phyloP scores from a whole-genome alignment of 306 rosid species.

The apple (Malus domestica) region ASM211411v1 NC_041804.1:41238501-41239000 shows the following conservation, averaged over 20 bases:
- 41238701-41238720: conserved; percentile 54
- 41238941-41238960: conserved; percentile 52
- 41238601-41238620: conserved; percentile 33
- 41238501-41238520: conserved; percentile 41
- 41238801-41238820: conserved; percentile 39
- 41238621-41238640: conserved; percentile 48
- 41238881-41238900: conserved; percentile 46
- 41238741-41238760: conserved; percentile 35
- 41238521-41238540: conserved; percentile 38
- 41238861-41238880: conserved; percentile 35
- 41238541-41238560: conserved; percentile 47
- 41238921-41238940: conserved; percentile 52
- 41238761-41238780: conserved; percentile 28
- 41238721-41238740: conserved; percentile 40
- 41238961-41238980: conserved; percentile 55
- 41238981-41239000: conserved; percentile 47
- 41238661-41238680: conserved; percentile 46
- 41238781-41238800: conserved; percentile 44
- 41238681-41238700: conserved; percentile 51
- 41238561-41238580: conserved; percentile 50
- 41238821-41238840: conserved; percentile 37
- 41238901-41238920: conserved; percentile 51
- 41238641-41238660: conserved; percentile 55
- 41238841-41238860: conserved; percentile 41
- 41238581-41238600: conserved; percentile 39